Evolutionary conservation across 2,329 filamentous ascomycete species (phyloP).

Genomic region (Cytospora piceae): DNA sequence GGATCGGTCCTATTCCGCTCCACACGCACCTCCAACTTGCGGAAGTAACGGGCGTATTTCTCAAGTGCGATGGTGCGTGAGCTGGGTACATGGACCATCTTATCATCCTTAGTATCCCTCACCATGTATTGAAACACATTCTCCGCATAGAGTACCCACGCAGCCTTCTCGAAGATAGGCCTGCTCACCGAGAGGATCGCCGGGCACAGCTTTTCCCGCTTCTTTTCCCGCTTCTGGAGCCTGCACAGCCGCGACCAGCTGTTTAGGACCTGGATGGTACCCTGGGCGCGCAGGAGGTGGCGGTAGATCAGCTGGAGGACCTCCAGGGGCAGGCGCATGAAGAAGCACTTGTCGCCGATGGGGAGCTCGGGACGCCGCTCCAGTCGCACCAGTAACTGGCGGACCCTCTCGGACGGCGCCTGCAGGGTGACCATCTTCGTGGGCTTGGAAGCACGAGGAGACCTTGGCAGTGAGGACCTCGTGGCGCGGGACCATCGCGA

Average conservation of each 20-base stretch:
- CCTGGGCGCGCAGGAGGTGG: constrained; percentile 36
- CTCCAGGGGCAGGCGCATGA: constrained; percentile 36
- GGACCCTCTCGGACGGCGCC: neutral
- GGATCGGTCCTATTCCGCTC: constrained; percentile 45
- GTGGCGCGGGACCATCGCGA: neutral
- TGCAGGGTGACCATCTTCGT: constrained; percentile 6
- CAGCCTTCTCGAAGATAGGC: constrained; percentile 43
- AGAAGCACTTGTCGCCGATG: constrained; percentile 9
- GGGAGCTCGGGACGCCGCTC: constrained; percentile 7
- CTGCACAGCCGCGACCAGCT: constrained; percentile 40
- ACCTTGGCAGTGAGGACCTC: neutral
- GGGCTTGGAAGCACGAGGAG: neutral
- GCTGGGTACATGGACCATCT: constrained; percentile 13
- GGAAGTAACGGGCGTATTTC: constrained; percentile 46
- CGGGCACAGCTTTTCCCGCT: constrained; percentile 38
- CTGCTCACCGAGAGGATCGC: constrained; percentile 45
- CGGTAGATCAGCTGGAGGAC: constrained; percentile 41
- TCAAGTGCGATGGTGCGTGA: constrained; percentile 39
- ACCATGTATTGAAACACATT: constrained; percentile 54
- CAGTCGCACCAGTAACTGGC: neutral
- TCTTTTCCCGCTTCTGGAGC: constrained; percentile 32
- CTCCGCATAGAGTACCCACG: constrained; percentile 49
- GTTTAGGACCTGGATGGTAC: constrained; percentile 39
- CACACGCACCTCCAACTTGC: constrained; percentile 47
- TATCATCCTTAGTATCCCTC: constrained; percentile 41